A percentile compares a stretch with the other conserved stretches of the same genome.
Evolutionary conservation across 2,329 filamentous ascomycete genomes (phyloP).

Genomic region (Botrytis fabae): DNA sequence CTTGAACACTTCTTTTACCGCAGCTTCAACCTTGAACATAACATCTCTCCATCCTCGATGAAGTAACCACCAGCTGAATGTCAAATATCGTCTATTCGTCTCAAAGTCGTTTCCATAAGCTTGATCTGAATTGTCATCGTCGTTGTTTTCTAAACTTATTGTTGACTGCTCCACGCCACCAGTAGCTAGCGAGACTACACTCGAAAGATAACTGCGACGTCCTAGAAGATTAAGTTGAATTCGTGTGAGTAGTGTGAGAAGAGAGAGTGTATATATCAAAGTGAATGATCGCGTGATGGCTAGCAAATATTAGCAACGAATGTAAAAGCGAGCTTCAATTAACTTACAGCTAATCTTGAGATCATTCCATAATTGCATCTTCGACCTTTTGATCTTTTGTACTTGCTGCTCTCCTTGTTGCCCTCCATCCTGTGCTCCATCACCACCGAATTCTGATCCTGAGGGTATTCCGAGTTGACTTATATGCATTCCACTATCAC

Average conservation of each 20-base stretch:
- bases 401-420: slow-evolving; percentile 46
- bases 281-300: slow-evolving; percentile 91
- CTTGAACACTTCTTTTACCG: slow-evolving; percentile 89
- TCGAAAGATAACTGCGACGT: slow-evolving; percentile 91
- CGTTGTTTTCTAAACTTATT: slow-evolving; percentile 90
- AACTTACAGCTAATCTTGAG: slow-evolving; percentile 88
- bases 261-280: slow-evolving; percentile 83
- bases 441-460: slow-evolving; percentile 46
- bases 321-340: slow-evolving; percentile 27
- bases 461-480: slow-evolving; percentile 69
- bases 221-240: slow-evolving; percentile 97
- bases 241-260: slow-evolving; percentile 88
- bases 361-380: slow-evolving; percentile 95
- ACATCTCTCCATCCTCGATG: slow-evolving; percentile 86
- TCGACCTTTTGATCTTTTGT: slow-evolving; percentile 68
- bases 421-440: slow-evolving; percentile 44
- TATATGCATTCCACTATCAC: slow-evolving; percentile 79
- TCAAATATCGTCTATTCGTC: slow-evolving; percentile 90
- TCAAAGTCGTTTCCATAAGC: slow-evolving; percentile 92
- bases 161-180: slow-evolving; percentile 67
- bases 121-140: slow-evolving; percentile 81
- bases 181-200: slow-evolving; percentile 86
- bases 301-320: slow-evolving; percentile 43
- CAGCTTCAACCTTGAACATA: slow-evolving; percentile 76
- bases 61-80: slow-evolving; percentile 97